Base-by-base conservation (phyloP, 2,329 filamentous ascomycete genomes). In the Fusarium mangiferae region DNA sequence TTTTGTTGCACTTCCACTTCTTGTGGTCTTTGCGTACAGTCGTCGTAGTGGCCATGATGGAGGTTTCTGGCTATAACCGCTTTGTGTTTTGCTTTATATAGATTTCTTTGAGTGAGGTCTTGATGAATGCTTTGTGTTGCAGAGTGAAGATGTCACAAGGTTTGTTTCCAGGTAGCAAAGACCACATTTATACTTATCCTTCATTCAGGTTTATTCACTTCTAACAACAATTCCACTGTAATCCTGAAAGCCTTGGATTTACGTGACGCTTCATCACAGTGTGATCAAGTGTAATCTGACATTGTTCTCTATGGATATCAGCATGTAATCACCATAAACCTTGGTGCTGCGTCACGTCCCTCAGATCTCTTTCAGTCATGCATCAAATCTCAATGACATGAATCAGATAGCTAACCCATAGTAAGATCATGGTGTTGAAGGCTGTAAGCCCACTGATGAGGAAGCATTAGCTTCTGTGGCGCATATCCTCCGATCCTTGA, bases 1-100 rank as follows among this genome's bases (percentile, higher is more conserved):
- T 66, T 18, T 15, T 28, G 12, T 66, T 65, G 13, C 63, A 66
- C 15, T 58, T 66, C 63, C 63, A 66, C 42, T 66, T 66, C 30
- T 66, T 66, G 61, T 66, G 63, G 36, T 66, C 63, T 30, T 60
- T 62, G 9, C 60, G 52, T 9, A 38, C 4, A 0, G n/a, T 35
- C 6, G 52, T 44, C 1, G 33, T 60, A 9, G 11, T 18, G 15
- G 52, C 17, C 60, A 62, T 62, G 2, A 0, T 22, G 14, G 1
- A 14, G 12, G 6, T 24, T 5, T 20, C 11, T 18, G 14, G 6
- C 6, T 41, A 3, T 38, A 5, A 20, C 1, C 6, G 22, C 1
- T 4, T 24, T 24, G 1, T 12, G 0, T 35, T 24, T 2, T 20
- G 6, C 22, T 51, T 20, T 1, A 12, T 8, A 6, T 11, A 7